A percentile compares a stretch with the other conserved stretches of the same genome.
These are phyloP conservation scores for Heliamphora pulchella DNA, from an alignment of 179 eudicot species.

Conservation along the genomic window DNA sequence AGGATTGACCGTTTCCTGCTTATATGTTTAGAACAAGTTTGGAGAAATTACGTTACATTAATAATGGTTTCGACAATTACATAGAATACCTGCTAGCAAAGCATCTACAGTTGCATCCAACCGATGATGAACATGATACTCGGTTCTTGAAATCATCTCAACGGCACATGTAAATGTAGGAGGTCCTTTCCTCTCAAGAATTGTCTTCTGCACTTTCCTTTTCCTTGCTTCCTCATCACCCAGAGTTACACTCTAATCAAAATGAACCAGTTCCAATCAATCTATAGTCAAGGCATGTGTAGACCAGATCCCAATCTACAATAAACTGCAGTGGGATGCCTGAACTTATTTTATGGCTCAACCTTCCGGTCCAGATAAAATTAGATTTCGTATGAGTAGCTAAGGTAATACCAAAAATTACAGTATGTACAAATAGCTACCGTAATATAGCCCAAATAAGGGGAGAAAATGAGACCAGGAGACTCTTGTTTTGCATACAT, in stretches of 20 bases:
- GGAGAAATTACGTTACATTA: neutral
- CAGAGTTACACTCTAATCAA: constrained; percentile 76
- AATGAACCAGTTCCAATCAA: constrained; percentile 11
- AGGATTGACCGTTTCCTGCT: neutral
- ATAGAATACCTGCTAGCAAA: constrained; percentile 58
- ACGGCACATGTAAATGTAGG: constrained; percentile 91
- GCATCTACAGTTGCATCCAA: constrained; percentile 95
- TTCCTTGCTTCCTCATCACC: constrained; percentile 99
- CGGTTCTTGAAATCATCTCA: constrained; percentile 85
- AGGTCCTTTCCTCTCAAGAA: constrained; percentile 97
- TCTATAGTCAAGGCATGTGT: neutral
- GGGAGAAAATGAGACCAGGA: neutral
- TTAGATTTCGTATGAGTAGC: neutral
- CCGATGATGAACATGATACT: constrained; percentile 83
- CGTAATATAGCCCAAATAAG: neutral
- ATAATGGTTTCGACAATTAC: neutral
- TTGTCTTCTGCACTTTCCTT: constrained; percentile 96
- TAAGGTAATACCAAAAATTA: neutral
- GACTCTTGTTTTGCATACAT: neutral
- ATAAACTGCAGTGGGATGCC: neutral
- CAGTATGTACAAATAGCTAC: neutral
- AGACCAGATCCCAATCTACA: neutral
- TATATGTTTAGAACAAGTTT: neutral
- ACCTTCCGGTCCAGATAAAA: neutral
- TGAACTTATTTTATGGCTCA: neutral